phyloP scores from a whole-genome alignment of 2,329 filamentous ascomycete genomes.

The Graphiopsis chlorocephala region DNA sequence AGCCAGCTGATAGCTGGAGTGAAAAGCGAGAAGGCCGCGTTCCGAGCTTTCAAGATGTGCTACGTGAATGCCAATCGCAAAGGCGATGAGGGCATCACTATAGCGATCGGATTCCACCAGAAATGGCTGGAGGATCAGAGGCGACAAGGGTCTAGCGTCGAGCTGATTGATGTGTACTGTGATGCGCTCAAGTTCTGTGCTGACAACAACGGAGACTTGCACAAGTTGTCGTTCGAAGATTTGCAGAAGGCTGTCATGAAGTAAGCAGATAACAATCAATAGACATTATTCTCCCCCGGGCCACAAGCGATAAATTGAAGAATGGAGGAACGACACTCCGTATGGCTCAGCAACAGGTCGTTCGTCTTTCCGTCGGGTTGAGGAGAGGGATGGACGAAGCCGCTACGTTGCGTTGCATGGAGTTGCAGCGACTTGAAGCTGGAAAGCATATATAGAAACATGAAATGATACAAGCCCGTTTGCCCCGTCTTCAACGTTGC shows the following conservation, averaged over 20 bases:
- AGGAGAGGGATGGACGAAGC: too few species aligned
- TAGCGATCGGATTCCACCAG: background rate
- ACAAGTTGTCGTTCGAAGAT: background rate
- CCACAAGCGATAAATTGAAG: too few species aligned
- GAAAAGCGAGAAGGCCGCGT: background rate
- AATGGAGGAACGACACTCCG: too few species aligned
- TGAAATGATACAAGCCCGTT: too few species aligned
- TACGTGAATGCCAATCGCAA: background rate
- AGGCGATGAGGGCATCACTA: background rate
- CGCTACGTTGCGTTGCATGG: too few species aligned
- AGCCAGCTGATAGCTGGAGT: background rate
- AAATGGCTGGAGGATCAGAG: background rate
- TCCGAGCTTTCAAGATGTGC: background rate
- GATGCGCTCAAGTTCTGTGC: background rate
- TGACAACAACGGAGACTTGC: background rate
- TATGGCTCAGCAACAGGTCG: too few species aligned
- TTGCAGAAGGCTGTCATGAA: background rate
- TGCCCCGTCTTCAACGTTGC: too few species aligned
- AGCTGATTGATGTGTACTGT: background rate
- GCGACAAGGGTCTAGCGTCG: background rate
- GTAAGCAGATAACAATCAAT: background rate
- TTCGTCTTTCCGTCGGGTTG: too few species aligned
- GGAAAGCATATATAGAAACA: too few species aligned
- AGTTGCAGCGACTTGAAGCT: too few species aligned
- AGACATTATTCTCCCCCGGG: too few species aligned